Base-by-base conservation (phyloP, 208 protist species). In the Trypanosoma theileri region DNA sequence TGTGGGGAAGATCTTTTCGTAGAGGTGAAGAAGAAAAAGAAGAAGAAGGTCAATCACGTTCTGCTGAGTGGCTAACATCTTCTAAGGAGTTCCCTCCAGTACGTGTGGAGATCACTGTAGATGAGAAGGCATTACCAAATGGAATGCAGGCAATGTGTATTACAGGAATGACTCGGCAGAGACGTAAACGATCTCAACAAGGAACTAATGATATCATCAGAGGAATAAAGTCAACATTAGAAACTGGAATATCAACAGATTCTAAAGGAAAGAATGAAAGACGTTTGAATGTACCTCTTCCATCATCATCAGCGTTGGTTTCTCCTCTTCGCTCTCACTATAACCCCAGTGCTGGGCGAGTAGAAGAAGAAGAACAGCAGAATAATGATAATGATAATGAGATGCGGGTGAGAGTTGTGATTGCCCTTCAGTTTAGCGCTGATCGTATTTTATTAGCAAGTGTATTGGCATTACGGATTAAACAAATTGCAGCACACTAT, bases 401-500 rank as follows among this genome's bases (percentile, higher is more conserved):
- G 1, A 51, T 69, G 24, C 21, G 12, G n/a, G 28, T 28, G 19
- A 19, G 31, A 19, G 16, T 51, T 52, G 64, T 62, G 26, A 4
- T 69, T 14, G 56, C 64, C 12, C 28, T 69, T 19, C 56, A 52
- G 42, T 69, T 69, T 42, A 22, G 44, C 52, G 46, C 64, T 28
- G 60, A n/a, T n/a, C 11, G 11, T 10, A 52, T 48, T 31, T 26
- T 60, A 24, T 26, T 69, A 7, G 64, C 51, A 14, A 55, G 55
- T 35, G 21, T 59, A 1, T 22, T 62, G 31, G 66, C 55, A 4
- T 1, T 71, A 54, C 61, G 54, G 55, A 21, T 71, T 0, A 71
- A 71, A n/a, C 54, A 71, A 28, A 57, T 71, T 54, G 57, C 58
- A 22, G 16, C 9, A 0, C 22, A 44, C 52, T 71, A 54, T 48